Base-by-base conservation (phyloP, 805 yeast genomes). In the Wickerhamomyces rabaulensis region DNA sequence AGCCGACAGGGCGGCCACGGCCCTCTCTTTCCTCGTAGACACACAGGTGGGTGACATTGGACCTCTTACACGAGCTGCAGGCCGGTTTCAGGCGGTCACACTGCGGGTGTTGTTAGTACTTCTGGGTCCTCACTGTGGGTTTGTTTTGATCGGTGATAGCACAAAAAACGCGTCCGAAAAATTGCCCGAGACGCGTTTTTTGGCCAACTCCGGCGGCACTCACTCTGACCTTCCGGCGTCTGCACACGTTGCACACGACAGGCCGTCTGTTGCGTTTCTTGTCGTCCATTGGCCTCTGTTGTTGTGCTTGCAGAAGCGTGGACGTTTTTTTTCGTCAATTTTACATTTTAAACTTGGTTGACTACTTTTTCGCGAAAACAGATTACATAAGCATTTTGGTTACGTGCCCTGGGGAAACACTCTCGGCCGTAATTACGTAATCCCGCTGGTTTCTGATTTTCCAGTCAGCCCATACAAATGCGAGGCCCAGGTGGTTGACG, bases 141-240 rank as follows among this genome's bases (percentile, higher is more conserved):
- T 41, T 21, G 23, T 41, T 40, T 42, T 38, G 41, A 39, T 27
- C 42, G 41, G 42, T 41, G 46, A 15, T 44, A 44, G 33, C 38
- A 40, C 31, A 44, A 35, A 25, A 46, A 45, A 47, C 54, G 43
- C 46, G 46, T 39, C 21, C 35, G 25, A 36, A 27, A 17, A 36
- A 20, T n/a, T 23, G 37, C 20, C 13, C 39, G 23, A 36, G 23
- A 36, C 39, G 39, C 39, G 16, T 33, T n/a, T 15, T 21, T 20
- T 21, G 7, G n/a, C n/a, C 33, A 15, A 10, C 3, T 8, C 15
- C 33, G 12, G 16, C 37, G n/a, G 3, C 31, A 58, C 63, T 44
- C 41, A 60, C 64, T 39, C 58, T 59, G 36, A 60, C 58, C 39
- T 60, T 60, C 17, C 64, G 57, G 40, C 57, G 55, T 45, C 64